phyloP scores from a whole-genome alignment of 1,139 yeast genomes.

The Kodamaea ohmeri region DNA sequence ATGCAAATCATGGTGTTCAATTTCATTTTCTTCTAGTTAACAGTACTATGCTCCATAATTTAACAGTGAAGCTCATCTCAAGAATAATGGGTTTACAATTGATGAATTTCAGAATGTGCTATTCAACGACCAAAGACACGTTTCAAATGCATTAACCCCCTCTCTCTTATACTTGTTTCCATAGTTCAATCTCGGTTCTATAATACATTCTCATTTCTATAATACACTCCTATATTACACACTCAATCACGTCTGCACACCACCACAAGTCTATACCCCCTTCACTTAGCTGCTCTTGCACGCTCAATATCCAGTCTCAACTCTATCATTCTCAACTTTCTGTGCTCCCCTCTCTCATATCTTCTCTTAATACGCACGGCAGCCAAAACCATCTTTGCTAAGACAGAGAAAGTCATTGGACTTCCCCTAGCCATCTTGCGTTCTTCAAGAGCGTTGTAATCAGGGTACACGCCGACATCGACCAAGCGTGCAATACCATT shows the following conservation, averaged over 20 bases:
- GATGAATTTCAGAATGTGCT: too few relatives aligned
- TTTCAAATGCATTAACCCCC: too few relatives aligned
- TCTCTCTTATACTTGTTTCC: neutral
- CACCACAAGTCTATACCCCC: neutral
- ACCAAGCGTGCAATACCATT: slow-evolving; percentile 45
- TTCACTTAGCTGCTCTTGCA: slow-evolving; percentile 10
- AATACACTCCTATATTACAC: slow-evolving; percentile 1
- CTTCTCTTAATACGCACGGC: slow-evolving; percentile 49
- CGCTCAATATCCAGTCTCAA: slow-evolving; percentile 30
- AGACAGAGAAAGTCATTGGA: slow-evolving; percentile 15
- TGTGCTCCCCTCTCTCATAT: slow-evolving; percentile 24
- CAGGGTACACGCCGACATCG: slow-evolving; percentile 52
- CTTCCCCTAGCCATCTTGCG: slow-evolving; percentile 13
- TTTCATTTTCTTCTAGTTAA: too few relatives aligned
- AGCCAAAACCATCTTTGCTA: slow-evolving; percentile 56
- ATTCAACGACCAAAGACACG: too few relatives aligned
- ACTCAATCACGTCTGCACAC: neutral
- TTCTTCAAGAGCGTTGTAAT: slow-evolving; percentile 26
- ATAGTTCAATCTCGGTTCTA: neutral
- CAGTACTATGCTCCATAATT: too few relatives aligned
- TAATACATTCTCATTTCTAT: slow-evolving; percentile 1
- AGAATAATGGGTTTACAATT: too few relatives aligned
- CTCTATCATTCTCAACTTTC: slow-evolving; percentile 26
- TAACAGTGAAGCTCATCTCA: too few relatives aligned
- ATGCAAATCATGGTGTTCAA: too few relatives aligned